Evolutionary conservation across 116 monocot species (phyloP), one percentile per base, ranked within the genome.

Genomic region (Cymodocea nodosa): DNA sequence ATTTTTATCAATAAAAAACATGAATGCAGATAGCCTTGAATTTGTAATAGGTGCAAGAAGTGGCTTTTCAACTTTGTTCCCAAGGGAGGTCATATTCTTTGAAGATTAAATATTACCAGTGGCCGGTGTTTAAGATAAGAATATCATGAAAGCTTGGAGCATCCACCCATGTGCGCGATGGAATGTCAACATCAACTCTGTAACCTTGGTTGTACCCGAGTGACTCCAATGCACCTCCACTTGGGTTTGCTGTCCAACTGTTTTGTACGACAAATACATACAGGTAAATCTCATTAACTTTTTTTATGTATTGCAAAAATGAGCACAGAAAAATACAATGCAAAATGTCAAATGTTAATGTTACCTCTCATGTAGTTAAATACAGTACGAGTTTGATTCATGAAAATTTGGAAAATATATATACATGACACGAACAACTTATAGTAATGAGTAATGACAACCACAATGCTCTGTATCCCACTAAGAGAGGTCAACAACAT

Each of bases 101-200:
- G n/a, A 52, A 12, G 57, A 59, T 6, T 15, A 70, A 55, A 70
- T 16, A 71, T 71, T 82, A 98, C 98, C 98, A 98, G 73, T 98
- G 98, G 34, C 98, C 98, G 18, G 98, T 91, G 69, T 92, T 98
- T 35, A 98, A 84, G 19, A 98, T 75, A 19, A 98, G 74, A 75
- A 98, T 81, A 68, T 98, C 80, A 84, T 98, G 86, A 63, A 98
- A 91, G 20, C 6, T 35, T 9, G 70, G 81, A 55, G 89, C 92
- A 54, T 92, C 77, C 18, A 71, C 75, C 98, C 98, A 98, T 51
- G 87, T 81, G 1, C 63, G 76, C 4, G 84, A 84, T 18, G 98
- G 92, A 67, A 92, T 65, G 77, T 98, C 92, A 57, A 98, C 86
- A 76, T 98, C 98, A 40, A 98, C 78, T 65, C 79, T 80, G 66